These are phyloP conservation scores for Monosporozyma siamensis DNA, from an alignment of 805 yeast genomes.

Conservation along the genomic window DNA sequence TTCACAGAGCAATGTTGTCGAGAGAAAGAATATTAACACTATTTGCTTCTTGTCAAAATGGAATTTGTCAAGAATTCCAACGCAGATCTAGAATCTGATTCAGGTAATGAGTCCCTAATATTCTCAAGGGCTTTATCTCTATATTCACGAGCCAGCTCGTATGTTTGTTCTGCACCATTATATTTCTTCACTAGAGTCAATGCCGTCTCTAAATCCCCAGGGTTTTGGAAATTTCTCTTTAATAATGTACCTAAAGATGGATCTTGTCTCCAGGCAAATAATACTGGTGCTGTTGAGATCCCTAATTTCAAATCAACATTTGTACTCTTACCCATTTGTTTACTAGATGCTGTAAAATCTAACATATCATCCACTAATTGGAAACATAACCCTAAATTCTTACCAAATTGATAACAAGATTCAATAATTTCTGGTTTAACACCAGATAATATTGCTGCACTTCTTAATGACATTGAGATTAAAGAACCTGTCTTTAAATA, in stretches of 20 bases:
- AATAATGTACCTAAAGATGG: slow-evolving; percentile 81
- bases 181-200: slow-evolving; percentile 60
- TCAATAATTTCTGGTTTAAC: slow-evolving; percentile 69
- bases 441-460: slow-evolving; percentile 89
- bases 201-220: slow-evolving; percentile 82
- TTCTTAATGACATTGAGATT: slow-evolving; percentile 87
- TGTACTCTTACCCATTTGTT: slow-evolving; percentile 85
- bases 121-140: slow-evolving; percentile 67
- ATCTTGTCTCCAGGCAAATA: slow-evolving; percentile 85
- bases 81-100: slow-evolving; percentile 82
- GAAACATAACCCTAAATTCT: slow-evolving; percentile 89
- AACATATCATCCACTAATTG: slow-evolving; percentile 94
- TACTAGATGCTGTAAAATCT: slow-evolving; percentile 84
- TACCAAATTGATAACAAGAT: slow-evolving; percentile 81
- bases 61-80: slow-evolving; percentile 76
- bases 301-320: slow-evolving; percentile 93
- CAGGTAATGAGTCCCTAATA: slow-evolving; percentile 61
- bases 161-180: slow-evolving; percentile 69
- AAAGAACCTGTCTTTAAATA: slow-evolving; percentile 90
- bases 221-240: slow-evolving; percentile 66
- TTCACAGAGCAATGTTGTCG: slow-evolving; percentile 1
- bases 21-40: slow-evolving; percentile 2
- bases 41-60: slow-evolving; percentile 73
- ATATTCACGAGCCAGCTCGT: slow-evolving; percentile 66
- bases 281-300: slow-evolving; percentile 91